Evolutionary conservation across 1,284 basidiomycete species (phyloP), one percentile per base, ranked within the genome.

Genomic region (Ceratobasidium sp.): DNA sequence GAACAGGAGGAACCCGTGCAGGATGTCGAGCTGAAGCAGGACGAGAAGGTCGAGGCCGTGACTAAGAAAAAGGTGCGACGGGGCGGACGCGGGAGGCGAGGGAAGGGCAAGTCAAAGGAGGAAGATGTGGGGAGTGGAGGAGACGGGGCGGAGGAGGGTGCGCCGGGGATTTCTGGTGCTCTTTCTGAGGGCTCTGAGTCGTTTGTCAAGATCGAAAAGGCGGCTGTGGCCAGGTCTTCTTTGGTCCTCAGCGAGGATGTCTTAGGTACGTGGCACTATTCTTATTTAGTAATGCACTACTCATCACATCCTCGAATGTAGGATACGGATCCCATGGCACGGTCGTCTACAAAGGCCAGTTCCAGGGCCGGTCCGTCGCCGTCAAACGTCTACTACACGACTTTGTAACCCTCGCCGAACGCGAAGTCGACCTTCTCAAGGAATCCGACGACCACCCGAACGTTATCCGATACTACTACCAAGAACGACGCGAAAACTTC

Each of bases 401-500:
- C 81, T 99, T 98, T 80, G 95, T 98, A 61, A 96, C 95, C 0
- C 89, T 99, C 41, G 96, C 97, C 0, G 89, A 92, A 9, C 93
- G 97, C 72, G 98, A 99, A 84, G 96, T 98, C 28, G 91, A 90
- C 79, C 89, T 99, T 52, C 86, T 99, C 1, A 95, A 97, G 82
- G 96, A 98, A 79, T 94, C 93, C 49, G 98, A 99, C 83, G 95
- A 98, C 80, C 98, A 99, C 79, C 95, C 96, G 4, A 98, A 99
- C 81, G 96, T 99, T 78, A 97, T 99, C 76, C 90, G 97, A 72
- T 97, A 99, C 82, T 99, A 96, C 82, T 99, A 96, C 83, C 96
- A 98, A 85, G 97, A 99, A 83, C 87, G 93, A 0, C 91, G 93
- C 26, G 89, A 91, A 46, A 95, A 93, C 79, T 99, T 99, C 85